Conservation (phyloP, 1,284 basidiomycete species). For the Malassezia japonica region DNA sequence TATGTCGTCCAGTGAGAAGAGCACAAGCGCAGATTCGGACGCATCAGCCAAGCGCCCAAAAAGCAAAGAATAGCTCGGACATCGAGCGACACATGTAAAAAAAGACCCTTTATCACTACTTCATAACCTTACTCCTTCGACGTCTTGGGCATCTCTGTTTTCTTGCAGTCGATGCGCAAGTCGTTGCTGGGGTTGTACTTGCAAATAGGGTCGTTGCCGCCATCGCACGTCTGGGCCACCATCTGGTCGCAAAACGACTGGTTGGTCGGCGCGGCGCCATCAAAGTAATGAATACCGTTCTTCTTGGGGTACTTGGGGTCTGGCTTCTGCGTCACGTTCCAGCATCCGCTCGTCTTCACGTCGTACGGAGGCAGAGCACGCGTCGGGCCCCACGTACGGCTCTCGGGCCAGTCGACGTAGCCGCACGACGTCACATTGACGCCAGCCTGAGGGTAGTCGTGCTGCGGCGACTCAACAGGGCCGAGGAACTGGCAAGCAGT, state of each 20-base stretch:
- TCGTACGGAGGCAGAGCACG: neutral
- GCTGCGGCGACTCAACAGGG: neutral
- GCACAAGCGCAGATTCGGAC: too few relatives aligned
- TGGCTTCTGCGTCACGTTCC: neutral
- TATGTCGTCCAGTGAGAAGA: too few relatives aligned
- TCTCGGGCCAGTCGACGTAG: conserved; percentile 8
- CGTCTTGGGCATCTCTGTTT: neutral
- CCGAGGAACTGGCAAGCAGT: conserved; percentile 8
- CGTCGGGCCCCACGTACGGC: conserved; percentile 6
- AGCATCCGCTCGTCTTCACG: conserved; percentile 9
- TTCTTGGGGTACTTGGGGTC: conserved; percentile 1
- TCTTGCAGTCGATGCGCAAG: conserved; percentile 4
- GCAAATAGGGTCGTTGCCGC: neutral
- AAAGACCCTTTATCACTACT: too few relatives aligned
- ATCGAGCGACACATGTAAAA: too few relatives aligned
- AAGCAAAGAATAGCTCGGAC: too few relatives aligned
- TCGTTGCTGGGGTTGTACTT: neutral
- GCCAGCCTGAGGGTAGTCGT: neutral
- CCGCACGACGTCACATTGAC: conserved; percentile 9
- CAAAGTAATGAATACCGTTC: conserved; percentile 8
- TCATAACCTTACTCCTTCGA: too few relatives aligned
- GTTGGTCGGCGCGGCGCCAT: conserved; percentile 5
- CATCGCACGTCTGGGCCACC: neutral
- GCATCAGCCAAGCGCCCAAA: too few relatives aligned
- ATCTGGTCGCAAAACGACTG: neutral